These are phyloP conservation scores for Phycomyces nitens DNA, from an alignment of 192 early-diverging fungal genomes.

Conservation along the genomic window DNA sequence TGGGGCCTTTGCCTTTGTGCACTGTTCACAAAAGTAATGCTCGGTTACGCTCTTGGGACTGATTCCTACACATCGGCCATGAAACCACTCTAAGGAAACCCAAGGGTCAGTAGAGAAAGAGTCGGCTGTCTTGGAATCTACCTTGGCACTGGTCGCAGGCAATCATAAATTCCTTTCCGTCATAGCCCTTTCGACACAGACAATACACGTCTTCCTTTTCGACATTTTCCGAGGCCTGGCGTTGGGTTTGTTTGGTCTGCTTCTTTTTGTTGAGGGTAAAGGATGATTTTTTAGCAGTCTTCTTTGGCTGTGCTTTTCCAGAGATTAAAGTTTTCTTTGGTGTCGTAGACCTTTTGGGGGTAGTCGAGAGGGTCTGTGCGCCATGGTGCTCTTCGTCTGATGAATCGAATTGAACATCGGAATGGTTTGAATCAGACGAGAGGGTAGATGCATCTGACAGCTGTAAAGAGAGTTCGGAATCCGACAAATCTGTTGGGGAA, in stretches of 20 bases:
- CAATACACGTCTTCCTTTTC: constrained; percentile 40
- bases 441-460: constrained; percentile 28
- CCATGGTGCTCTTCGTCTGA: constrained; percentile 7
- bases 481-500: constrained; percentile 3
- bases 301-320: constrained; percentile 2
- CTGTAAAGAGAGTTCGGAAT: constrained; percentile 26
- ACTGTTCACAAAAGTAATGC: constrained; percentile 30
- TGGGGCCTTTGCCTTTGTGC: constrained; percentile 31
- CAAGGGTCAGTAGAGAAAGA: no score
- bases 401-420: not conserved
- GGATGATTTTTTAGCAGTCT: constrained; percentile 3
- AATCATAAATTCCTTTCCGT: constrained; percentile 56
- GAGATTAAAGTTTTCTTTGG: no score
- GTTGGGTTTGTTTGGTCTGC: not conserved
- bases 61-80: constrained; percentile 50
- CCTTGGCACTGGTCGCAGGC: constrained; percentile 54
- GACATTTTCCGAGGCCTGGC: not conserved
- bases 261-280: constrained; percentile 4
- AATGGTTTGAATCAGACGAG: constrained; percentile 23
- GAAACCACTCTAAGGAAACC: constrained; percentile 63
- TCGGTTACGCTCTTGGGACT: constrained; percentile 30
- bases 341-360: no score
- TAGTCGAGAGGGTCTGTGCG: no score
- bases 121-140: no score
- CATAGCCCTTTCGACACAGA: constrained; percentile 47